Percentiles rank a stretch among this genome's conserved stretches.
Conservation (phyloP, 805 yeast genomes). For the Millerozyma acaciae region DNA sequence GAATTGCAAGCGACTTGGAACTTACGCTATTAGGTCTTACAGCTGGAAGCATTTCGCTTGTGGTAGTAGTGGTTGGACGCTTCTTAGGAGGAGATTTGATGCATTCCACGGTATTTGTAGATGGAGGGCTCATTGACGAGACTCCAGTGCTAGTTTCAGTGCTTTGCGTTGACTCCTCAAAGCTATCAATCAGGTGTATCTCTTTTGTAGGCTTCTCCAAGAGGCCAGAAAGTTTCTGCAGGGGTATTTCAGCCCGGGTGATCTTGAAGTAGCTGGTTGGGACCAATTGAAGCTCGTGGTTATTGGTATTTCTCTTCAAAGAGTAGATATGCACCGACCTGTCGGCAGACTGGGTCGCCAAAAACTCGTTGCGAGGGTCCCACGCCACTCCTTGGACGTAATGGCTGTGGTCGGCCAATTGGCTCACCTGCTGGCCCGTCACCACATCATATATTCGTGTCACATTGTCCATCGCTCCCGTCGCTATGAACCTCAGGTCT, state of each 20-base stretch:
- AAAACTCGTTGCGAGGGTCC: constrained; percentile 80
- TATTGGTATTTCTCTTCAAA: constrained; percentile 27
- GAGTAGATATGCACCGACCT: constrained; percentile 71
- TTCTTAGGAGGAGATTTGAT: constrained; percentile 2
- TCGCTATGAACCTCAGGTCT: constrained; percentile 65
- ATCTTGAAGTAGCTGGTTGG: constrained; percentile 6
- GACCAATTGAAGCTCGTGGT: constrained; percentile 11
- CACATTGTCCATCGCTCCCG: constrained; percentile 89
- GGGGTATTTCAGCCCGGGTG: constrained; percentile 7
- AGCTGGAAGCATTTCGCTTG: constrained; percentile 21
- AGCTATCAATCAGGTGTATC: not conserved
- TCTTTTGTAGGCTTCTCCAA: not conserved
- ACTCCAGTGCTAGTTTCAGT: not conserved
- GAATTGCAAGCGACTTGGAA: not conserved
- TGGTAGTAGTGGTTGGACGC: not conserved
- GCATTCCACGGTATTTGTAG: constrained; percentile 2
- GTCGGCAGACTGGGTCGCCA: constrained; percentile 90
- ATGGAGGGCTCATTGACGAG: constrained; percentile 4
- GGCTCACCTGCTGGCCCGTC: constrained; percentile 54
- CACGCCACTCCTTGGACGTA: constrained; percentile 95
- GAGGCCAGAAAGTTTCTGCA: constrained; percentile 2
- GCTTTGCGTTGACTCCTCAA: not conserved
- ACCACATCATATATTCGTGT: constrained; percentile 62
- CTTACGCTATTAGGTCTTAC: constrained; percentile 35
- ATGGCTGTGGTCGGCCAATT: constrained; percentile 72